Evolutionary conservation across 2,329 filamentous ascomycete species (phyloP), one percentile per base, ranked within the genome.

Genomic region (Sarocladium brachiariae): DNA sequence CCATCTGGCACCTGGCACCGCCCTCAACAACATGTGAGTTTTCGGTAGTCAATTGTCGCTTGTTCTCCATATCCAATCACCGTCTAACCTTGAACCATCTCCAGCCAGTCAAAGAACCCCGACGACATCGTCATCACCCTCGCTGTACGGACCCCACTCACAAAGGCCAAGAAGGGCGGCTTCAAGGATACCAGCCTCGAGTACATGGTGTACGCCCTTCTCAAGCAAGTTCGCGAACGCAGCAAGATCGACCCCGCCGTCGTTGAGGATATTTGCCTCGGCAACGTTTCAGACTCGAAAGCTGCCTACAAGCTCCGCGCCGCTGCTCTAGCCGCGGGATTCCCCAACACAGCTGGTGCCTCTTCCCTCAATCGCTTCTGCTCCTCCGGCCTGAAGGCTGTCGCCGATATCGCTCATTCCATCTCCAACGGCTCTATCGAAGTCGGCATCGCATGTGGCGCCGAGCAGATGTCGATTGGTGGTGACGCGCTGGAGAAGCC

Each of bases 51-150:
- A n/a, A n/a, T n/a, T n/a, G n/a, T n/a, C n/a, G n/a, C n/a, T n/a
- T n/a, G n/a, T n/a, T n/a, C n/a, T n/a, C n/a, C n/a, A n/a, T n/a
- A n/a, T n/a, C n/a, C n/a, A n/a, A n/a, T 35, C 45, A 50, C 52
- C 52, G 23, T 52, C 55, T 53, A 39, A 35, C 49, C 39, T 46
- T 46, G 34, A n/a, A 21, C 41, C 52, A 30, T 13, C 13, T 30
- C 38, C 53, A 96, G 90, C 64, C 90, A 88, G 52, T 83, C 88
- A 60, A 91, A 97, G 76, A 95, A 95, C 69, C 82, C 91, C 59
- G 92, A 97, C 67, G 93, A 99, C 74, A 79, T 99, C 50, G 93
- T 99, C 66, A 96, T 97, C 64, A 99, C 93, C 7, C 81, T 95
- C 52, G 92, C 92, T 24, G 76, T 91, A 61, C 87, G 93, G 51